Evolutionary conservation across 345 rosid genomes (phyloP).

Genomic region (Hevea brasiliensis): DNA sequence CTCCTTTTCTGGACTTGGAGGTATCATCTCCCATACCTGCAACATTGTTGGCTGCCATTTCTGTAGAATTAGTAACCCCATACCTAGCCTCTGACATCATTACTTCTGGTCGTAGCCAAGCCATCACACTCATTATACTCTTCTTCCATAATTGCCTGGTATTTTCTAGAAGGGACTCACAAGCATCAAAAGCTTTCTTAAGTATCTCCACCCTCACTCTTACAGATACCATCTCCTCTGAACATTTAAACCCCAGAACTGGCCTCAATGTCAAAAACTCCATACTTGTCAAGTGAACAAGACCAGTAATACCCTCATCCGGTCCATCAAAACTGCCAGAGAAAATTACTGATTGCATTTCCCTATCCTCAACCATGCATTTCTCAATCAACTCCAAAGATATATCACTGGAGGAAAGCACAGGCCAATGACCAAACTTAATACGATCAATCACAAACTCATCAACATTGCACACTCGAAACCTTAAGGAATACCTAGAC

Average conservation of each 20-base stretch:
- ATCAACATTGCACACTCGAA: slow-evolving; percentile 51
- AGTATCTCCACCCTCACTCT: slow-evolving; percentile 84
- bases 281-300: slow-evolving; percentile 71
- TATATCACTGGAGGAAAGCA: slow-evolving; percentile 56
- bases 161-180: slow-evolving; percentile 70
- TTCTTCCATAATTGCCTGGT: slow-evolving; percentile 77
- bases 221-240: slow-evolving; percentile 45
- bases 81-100: slow-evolving; percentile 76
- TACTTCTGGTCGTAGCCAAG: slow-evolving; percentile 93
- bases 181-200: slow-evolving; percentile 61
- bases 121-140: slow-evolving; percentile 87
- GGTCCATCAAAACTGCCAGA: slow-evolving; percentile 85
- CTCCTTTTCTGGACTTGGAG: slow-evolving; percentile 38
- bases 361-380: slow-evolving; percentile 31
- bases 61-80: slow-evolving; percentile 37
- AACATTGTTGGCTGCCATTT: slow-evolving; percentile 31
- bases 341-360: slow-evolving; percentile 43
- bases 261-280: slow-evolving; percentile 71
- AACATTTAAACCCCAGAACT: slow-evolving; percentile 29
- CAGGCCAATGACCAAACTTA: slow-evolving; percentile 87
- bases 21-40: slow-evolving; percentile 28
- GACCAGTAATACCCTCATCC: slow-evolving; percentile 76
- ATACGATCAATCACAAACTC: slow-evolving; percentile 54
- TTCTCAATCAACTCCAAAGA: slow-evolving; percentile 59
- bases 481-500: slow-evolving; percentile 56